These are phyloP conservation scores for Coemansia aciculifera DNA, from an alignment of 192 early-diverging fungal genomes.

Conservation along the genomic window DNA sequence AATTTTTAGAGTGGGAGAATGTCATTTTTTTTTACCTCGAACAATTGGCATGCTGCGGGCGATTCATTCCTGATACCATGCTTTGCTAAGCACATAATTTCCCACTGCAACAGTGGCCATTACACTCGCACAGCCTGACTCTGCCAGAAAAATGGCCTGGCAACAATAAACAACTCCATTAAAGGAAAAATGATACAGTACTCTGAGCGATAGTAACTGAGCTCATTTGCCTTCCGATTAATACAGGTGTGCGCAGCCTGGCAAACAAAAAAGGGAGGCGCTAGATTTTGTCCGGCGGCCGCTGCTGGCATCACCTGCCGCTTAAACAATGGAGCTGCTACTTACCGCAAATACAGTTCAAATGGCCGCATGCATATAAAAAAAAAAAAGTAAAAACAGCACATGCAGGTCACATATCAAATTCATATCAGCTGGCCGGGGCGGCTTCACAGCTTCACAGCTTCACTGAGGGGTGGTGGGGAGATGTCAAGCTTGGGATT, in stretches of 20 bases:
- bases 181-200: neutral
- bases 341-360: slow-evolving; percentile 9
- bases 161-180: too few relatives aligned
- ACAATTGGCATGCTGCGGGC: slow-evolving; percentile 8
- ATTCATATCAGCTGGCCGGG: slow-evolving; percentile 21
- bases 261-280: neutral
- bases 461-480: neutral
- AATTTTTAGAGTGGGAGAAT: slow-evolving; percentile 1
- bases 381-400: slow-evolving; percentile 7
- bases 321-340: neutral
- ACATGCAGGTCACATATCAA: slow-evolving; percentile 21
- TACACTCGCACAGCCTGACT: neutral
- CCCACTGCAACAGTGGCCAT: neutral
- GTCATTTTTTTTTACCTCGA: neutral
- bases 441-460: neutral
- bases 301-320: slow-evolving; percentile 7
- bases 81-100: neutral
- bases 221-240: neutral
- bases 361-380: slow-evolving; percentile 24
- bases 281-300: slow-evolving; percentile 12
- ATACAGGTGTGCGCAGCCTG: neutral
- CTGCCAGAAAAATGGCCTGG: neutral
- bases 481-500: slow-evolving; percentile 6
- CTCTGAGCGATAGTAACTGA: neutral
- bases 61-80: neutral